Conservation (phyloP, 208 protist genomes). For the Trypanosoma platydactyli region DNA sequence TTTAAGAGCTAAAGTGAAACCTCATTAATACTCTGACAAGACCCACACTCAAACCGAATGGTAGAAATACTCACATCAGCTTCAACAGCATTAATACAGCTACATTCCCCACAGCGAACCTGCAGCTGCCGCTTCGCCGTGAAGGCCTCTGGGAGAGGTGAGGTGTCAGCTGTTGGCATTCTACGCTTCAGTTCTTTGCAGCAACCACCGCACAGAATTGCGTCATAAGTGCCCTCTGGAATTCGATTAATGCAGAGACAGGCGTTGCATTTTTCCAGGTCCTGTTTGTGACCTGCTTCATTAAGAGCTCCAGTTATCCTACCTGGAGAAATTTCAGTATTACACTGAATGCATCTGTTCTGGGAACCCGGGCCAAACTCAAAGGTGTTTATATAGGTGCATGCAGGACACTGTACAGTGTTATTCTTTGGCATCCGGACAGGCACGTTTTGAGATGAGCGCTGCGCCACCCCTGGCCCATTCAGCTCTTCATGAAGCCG, state of each 20-base stretch:
- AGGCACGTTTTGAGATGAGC: background rate
- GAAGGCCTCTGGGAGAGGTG: background rate
- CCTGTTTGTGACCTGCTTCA: background rate
- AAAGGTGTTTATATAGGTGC: conserved; percentile 63
- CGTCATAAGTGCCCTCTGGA: conserved; percentile 51
- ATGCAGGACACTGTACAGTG: conserved; percentile 45
- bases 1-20: conserved; percentile 39
- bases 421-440: conserved; percentile 11
- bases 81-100: conserved; percentile 56
- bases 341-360: conserved; percentile 59
- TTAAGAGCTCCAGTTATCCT: background rate
- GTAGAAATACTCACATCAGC: conserved; percentile 33
- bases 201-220: conserved; percentile 66
- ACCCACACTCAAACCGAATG: conserved; percentile 77
- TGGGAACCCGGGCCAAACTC: conserved; percentile 33
- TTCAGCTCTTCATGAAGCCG: conserved; percentile 67
- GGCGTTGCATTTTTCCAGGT: conserved; percentile 44
- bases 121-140: conserved; percentile 41
- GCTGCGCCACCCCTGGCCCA: background rate
- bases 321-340: conserved; percentile 33
- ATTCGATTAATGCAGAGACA: conserved; percentile 64
- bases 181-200: conserved; percentile 41
- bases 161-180: background rate
- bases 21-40: conserved; percentile 66
- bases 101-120: conserved; percentile 67